Evolutionary conservation across 306 rosid species (phyloP).

Genomic region (Prosopis cineraria): DNA sequence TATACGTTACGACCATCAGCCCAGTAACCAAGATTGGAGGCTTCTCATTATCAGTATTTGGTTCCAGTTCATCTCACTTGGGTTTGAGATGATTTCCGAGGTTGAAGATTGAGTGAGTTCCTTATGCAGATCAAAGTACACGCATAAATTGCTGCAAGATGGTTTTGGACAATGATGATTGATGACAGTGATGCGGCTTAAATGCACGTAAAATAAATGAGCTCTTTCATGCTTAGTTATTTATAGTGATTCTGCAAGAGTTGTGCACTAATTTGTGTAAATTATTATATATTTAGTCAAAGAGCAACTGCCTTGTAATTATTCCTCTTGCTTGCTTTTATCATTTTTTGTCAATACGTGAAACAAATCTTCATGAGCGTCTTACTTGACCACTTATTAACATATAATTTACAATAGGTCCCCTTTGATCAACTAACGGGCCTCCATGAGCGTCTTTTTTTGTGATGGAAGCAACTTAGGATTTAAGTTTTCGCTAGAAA

Average conservation of each 20-base stretch:
- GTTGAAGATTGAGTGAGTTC: conserved; percentile 35
- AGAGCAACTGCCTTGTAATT: conserved; percentile 30
- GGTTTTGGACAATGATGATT: conserved; percentile 38
- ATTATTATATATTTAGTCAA: conserved; percentile 25
- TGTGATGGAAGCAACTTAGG: background rate
- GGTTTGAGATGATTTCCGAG: conserved; percentile 40
- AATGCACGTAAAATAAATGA: conserved; percentile 33
- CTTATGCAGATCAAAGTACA: conserved; percentile 31
- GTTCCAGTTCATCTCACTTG: conserved; percentile 38
- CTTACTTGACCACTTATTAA: background rate
- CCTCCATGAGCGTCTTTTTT: background rate
- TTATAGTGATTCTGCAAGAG: conserved; percentile 31
- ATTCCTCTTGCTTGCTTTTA: conserved; percentile 12
- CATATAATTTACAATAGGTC: background rate
- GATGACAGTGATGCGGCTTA: conserved; percentile 36
- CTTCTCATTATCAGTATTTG: conserved; percentile 34
- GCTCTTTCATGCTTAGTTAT: conserved; percentile 31
- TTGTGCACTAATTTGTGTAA: conserved; percentile 23
- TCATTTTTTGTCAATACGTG: background rate
- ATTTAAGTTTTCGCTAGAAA: background rate
- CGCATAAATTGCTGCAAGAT: conserved; percentile 26
- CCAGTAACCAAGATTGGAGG: conserved; percentile 35
- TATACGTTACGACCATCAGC: conserved; percentile 30
- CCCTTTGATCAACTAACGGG: background rate
- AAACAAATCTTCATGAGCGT: background rate